These are phyloP conservation scores for Geranomyces michiganensis DNA, from an alignment of 192 early-diverging fungal genomes.

Conservation along the genomic window DNA sequence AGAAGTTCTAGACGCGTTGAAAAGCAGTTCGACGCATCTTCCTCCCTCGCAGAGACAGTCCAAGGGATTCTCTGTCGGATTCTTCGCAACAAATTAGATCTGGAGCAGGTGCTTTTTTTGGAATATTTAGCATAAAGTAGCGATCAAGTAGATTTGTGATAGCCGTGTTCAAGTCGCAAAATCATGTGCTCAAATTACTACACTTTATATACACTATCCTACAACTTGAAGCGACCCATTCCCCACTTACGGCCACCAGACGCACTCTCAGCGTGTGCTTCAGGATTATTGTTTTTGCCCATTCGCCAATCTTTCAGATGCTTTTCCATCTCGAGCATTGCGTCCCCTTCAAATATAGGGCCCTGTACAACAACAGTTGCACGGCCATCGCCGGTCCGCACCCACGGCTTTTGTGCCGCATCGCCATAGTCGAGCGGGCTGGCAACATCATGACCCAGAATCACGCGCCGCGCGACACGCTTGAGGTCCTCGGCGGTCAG, in stretches of 20 bases:
- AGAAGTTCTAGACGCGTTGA: slow-evolving; percentile 18
- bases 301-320: slow-evolving; percentile 23
- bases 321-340: slow-evolving; percentile 26
- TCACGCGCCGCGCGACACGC: slow-evolving; percentile 71
- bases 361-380: slow-evolving; percentile 48
- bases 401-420: slow-evolving; percentile 31
- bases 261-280: not conserved
- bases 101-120: too few relatives aligned
- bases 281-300: slow-evolving; percentile 19
- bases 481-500: slow-evolving; percentile 76
- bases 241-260: slow-evolving; percentile 28
- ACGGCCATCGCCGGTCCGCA: slow-evolving; percentile 34
- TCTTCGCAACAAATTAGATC: not conserved
- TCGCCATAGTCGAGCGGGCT: slow-evolving; percentile 43
- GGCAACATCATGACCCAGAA: slow-evolving; percentile 59
- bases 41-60: not conserved
- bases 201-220: too few relatives aligned
- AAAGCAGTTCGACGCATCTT: slow-evolving; percentile 3
- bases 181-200: too few relatives aligned
- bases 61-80: slow-evolving; percentile 6
- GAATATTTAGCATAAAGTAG: too few relatives aligned
- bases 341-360: slow-evolving; percentile 35
- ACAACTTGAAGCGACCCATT: slow-evolving; percentile 31
- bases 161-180: too few relatives aligned
- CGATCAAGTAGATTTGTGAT: too few relatives aligned